Conservation (phyloP, 345 rosid species). For the Eucalyptus sp. region DNA sequence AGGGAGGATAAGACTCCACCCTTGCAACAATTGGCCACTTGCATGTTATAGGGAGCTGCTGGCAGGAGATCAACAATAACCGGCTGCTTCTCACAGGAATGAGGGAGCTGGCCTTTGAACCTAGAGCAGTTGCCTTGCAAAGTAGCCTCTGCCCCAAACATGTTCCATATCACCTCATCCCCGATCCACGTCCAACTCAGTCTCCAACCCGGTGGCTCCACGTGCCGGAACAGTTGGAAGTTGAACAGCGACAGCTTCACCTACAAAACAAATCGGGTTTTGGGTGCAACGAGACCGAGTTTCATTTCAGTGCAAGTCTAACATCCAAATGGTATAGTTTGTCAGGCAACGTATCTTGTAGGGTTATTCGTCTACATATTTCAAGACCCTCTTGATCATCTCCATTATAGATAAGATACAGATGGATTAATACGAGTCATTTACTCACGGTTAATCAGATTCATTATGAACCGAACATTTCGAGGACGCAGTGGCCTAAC, state of each 20-base stretch:
- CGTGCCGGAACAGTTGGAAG: constrained; percentile 59
- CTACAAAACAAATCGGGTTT: constrained; percentile 11
- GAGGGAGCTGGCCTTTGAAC: constrained; percentile 39
- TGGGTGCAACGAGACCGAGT: neutral
- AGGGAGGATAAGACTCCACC: constrained; percentile 63
- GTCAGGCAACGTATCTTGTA: neutral
- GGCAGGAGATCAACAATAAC: constrained; percentile 67
- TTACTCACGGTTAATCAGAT: neutral
- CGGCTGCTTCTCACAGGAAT: constrained; percentile 56
- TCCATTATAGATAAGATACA: neutral
- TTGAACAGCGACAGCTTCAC: constrained; percentile 46
- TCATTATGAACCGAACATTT: neutral
- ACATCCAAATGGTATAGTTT: neutral
- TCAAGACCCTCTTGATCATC: neutral
- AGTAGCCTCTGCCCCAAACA: constrained; percentile 76
- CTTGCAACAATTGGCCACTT: constrained; percentile 59
- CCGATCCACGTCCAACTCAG: constrained; percentile 58
- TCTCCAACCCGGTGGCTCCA: constrained; percentile 80
- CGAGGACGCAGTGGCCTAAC: neutral
- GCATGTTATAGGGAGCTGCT: constrained; percentile 40
- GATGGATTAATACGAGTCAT: neutral
- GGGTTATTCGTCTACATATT: neutral
- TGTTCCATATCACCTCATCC: constrained; percentile 58
- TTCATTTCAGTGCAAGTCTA: neutral
- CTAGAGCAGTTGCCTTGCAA: constrained; percentile 76